Evolutionary conservation across 2,329 filamentous ascomycete genomes (phyloP).

Genomic region (Trichoderma sp.): DNA sequence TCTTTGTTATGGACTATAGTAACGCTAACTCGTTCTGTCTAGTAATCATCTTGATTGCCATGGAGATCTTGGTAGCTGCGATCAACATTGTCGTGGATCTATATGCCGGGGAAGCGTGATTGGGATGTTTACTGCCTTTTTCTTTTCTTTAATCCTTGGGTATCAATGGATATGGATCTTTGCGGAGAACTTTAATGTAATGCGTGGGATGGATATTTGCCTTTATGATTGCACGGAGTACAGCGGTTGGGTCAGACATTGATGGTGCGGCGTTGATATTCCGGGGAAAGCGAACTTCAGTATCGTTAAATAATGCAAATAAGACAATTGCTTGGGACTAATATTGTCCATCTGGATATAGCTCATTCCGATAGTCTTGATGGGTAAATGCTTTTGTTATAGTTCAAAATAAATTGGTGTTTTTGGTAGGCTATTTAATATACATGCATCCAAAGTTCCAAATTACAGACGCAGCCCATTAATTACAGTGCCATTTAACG

Average conservation of each 20-base stretch:
- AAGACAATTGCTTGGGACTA: background rate
- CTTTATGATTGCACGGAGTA: background rate
- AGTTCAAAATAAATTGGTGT: background rate
- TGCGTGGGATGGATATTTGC: background rate
- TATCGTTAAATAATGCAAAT: background rate
- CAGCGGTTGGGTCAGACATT: background rate
- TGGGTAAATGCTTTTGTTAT: background rate
- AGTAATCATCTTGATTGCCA: conserved; percentile 95
- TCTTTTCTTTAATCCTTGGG: background rate
- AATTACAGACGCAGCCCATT: background rate
- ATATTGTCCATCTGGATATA: background rate
- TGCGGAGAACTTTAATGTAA: background rate
- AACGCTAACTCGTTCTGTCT: conserved; percentile 26
- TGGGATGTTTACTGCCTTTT: background rate
- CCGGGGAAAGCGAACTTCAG: conserved; percentile 5
- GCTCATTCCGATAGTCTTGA: background rate
- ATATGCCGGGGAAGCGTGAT: conserved; percentile 55
- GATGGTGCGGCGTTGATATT: conserved; percentile 1
- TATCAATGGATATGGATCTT: background rate
- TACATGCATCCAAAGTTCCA: conserved; percentile 14
- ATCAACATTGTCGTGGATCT: conserved; percentile 96
- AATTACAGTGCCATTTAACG: conserved; percentile 1
- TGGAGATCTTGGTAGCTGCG: conserved; percentile 88
- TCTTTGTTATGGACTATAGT: background rate
- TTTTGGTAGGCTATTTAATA: background rate